Evolutionary conservation across 352 stramenopile species (phyloP).

Genomic region (Phytophthora cajani): DNA sequence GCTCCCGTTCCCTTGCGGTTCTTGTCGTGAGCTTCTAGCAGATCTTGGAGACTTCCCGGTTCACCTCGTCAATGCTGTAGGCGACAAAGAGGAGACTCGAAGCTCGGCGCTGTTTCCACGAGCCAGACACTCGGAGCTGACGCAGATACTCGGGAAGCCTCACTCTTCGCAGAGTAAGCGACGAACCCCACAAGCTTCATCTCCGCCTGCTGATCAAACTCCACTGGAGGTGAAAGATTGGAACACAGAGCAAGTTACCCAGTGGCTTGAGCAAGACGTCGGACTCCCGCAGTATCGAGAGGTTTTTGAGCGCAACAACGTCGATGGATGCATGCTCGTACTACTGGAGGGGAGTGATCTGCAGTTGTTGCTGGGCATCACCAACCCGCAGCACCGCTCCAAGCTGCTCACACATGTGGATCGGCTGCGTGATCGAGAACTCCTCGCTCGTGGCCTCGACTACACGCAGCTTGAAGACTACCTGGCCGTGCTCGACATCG

Average conservation of each 20-base stretch:
- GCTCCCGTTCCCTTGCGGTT: constrained; percentile 69
- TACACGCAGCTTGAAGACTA: constrained; percentile 82
- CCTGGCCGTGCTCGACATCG: constrained; percentile 68
- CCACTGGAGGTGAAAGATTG: constrained; percentile 60
- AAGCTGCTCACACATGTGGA: constrained; percentile 66
- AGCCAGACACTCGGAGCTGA: constrained; percentile 42
- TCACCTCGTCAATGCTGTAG: constrained; percentile 63
- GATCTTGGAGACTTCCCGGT: constrained; percentile 79
- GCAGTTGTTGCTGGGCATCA: constrained; percentile 67
- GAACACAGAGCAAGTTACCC: constrained; percentile 53
- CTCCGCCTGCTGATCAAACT: not conserved
- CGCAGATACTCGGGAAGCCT: constrained; percentile 11
- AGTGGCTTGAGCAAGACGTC: constrained; percentile 59
- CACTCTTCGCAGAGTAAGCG: constrained; percentile 2
- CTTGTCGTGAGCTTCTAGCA: constrained; percentile 74
- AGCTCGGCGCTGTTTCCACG: constrained; percentile 70
- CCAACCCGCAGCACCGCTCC: constrained; percentile 62
- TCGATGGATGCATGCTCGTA: constrained; percentile 73
- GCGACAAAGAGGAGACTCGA: constrained; percentile 57
- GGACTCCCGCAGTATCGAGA: constrained; percentile 59
- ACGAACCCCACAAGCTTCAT: not conserved
- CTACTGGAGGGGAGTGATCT: constrained; percentile 67
- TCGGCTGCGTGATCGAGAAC: constrained; percentile 64
- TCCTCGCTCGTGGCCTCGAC: constrained; percentile 65
- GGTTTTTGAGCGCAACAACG: constrained; percentile 55